A percentile compares a stretch with the other conserved stretches of the same genome.
phyloP scores from a whole-genome alignment of 208 protist species.

The Acanthamoeba royreba region DNA sequence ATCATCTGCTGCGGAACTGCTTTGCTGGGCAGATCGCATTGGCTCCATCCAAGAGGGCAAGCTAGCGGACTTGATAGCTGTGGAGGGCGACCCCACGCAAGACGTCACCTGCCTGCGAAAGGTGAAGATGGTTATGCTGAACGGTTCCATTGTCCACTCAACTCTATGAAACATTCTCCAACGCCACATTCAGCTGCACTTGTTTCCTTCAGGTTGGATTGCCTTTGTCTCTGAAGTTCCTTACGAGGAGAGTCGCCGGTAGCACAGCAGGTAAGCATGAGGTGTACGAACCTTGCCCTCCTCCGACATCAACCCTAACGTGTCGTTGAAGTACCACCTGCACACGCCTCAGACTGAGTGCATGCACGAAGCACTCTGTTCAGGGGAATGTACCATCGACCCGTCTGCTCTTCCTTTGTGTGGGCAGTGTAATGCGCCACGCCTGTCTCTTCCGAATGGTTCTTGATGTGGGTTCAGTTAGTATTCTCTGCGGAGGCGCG shows the following conservation, averaged over 20 bases:
- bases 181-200: too few species aligned
- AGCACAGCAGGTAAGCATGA: not conserved
- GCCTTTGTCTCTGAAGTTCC: too few species aligned
- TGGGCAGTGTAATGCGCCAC: constrained; percentile 21
- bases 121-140: not conserved
- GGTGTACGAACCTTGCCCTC: not conserved
- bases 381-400: not conserved
- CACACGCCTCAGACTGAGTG: not conserved
- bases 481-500: not conserved
- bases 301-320: not conserved
- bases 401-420: not conserved
- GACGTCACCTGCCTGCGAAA: not conserved
- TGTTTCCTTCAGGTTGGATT: too few species aligned
- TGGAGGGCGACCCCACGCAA: not conserved
- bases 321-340: constrained; percentile 24
- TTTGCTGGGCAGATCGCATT: not conserved
- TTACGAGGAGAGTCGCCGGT: not conserved
- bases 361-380: too few species aligned
- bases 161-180: too few species aligned
- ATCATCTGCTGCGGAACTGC: not conserved
- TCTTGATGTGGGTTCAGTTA: not conserved
- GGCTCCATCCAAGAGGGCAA: not conserved
- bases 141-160: not conserved
- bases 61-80: constrained; percentile 3
- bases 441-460: not conserved